These are phyloP conservation scores for Primulina eburnea DNA, from an alignment of 257 asterid genomes.

Conservation along the genomic window DNA sequence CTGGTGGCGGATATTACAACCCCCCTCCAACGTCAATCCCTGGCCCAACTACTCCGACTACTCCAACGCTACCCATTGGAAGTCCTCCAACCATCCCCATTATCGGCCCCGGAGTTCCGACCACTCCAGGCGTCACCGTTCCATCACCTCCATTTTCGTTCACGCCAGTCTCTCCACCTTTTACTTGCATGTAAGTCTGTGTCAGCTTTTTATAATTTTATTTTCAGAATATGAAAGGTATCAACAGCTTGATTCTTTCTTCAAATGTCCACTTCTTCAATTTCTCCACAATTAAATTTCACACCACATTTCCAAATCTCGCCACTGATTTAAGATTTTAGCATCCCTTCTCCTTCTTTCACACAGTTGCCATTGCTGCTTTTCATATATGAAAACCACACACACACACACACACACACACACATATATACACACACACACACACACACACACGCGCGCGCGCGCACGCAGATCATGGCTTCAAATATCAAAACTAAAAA, in stretches of 20 bases:
- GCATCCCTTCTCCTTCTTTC: background rate
- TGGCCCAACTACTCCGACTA: background rate
- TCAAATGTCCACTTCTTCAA: no score
- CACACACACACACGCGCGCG: no score
- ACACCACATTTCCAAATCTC: background rate
- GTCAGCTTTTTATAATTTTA: background rate
- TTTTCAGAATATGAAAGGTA: no score
- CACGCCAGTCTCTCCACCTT: slow-evolving; percentile 85
- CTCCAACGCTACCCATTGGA: background rate
- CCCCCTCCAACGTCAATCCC: no score
- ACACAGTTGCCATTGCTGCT: background rate
- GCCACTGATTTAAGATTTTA: background rate
- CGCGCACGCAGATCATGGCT: no score
- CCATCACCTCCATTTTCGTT: slow-evolving; percentile 64
- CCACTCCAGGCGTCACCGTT: slow-evolving; percentile 39
- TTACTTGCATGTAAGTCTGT: slow-evolving; percentile 78
- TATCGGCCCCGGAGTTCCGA: slow-evolving; percentile 40
- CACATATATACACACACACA: background rate
- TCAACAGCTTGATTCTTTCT: background rate
- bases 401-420: no score
- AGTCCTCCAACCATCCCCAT: slow-evolving; percentile 36
- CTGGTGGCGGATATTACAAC: no score
- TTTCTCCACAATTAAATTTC: no score
- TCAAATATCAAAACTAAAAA: slow-evolving; percentile 4
- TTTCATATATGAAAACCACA: no score